Evolutionary conservation across 495 filamentous ascomycete species (phyloP), one percentile per base, ranked within the genome.

Genomic region (Penicillium longicatenatum): DNA sequence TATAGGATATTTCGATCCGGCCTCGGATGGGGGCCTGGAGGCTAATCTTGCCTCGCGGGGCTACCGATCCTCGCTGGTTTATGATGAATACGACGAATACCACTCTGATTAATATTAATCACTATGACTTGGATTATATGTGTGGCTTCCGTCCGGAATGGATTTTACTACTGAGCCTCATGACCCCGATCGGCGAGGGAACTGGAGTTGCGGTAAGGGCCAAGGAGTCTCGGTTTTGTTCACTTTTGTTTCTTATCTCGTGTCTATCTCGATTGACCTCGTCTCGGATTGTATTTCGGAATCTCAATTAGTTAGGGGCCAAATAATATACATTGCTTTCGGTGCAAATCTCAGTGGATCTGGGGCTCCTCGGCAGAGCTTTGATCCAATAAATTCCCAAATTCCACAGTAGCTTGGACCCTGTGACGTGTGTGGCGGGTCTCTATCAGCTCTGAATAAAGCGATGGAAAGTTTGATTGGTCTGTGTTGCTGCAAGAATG

Each of bases 1-100:
- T 17, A 39, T 62, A 86, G 86, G 93, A 14, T 98, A 94, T 67
- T 75, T 89, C 29, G 91, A 96, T 66, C 85, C 90, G 0, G 92
- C 94, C 61, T 85, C 84, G 29, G 89, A 90, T 44, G 92, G 91
- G 2, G 89, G 93, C 0, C 70, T 97, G 21, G 91, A 93, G 68
- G 90, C 94, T 60, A 93, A 98, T 67, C 75, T 97, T 52, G 78
- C 76, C 5, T 70, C 75, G 8, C 64, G 80, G 22, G 70, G 80
- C 24, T 83, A 83, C 61, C 72, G 79, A 16, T 78, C 80, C 20
- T 64, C 81, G 42, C 66, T 80, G 58, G 70, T 79, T 29, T 74
- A 82, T 58, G 78, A 80, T 42, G 51, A 50, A 30, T 33, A 52
- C 19, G 54, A 56, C 45, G 51, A 74, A 55, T 81, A 82, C 59